These are phyloP conservation scores for Aureobasidium sp. DNA, from an alignment of 2,329 filamentous ascomycete genomes.

Conservation along the genomic window DNA sequence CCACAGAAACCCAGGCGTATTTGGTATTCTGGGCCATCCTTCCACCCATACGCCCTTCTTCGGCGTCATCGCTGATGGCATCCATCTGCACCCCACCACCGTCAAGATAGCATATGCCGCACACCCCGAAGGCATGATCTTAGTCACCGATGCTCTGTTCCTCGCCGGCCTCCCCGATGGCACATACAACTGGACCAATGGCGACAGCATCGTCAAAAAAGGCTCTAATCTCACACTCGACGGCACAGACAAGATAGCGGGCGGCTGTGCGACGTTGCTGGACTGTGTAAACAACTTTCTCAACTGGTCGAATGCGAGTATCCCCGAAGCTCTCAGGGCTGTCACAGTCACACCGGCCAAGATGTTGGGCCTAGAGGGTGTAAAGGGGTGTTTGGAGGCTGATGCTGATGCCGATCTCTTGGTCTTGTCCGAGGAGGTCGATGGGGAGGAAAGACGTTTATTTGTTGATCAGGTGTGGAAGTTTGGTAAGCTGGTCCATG, in stretches of 20 bases:
- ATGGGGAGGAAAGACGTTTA: slow-evolving; percentile 42
- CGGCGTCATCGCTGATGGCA: slow-evolving; percentile 83
- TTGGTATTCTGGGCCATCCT: slow-evolving; percentile 64
- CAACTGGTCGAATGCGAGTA: slow-evolving; percentile 61
- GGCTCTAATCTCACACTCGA: slow-evolving; percentile 68
- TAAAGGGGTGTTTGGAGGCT: slow-evolving; percentile 54
- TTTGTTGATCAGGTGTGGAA: slow-evolving; percentile 74
- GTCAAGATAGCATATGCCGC: slow-evolving; percentile 85
- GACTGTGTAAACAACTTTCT: slow-evolving; percentile 80
- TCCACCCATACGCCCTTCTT: slow-evolving; percentile 57
- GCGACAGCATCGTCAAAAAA: slow-evolving; percentile 59
- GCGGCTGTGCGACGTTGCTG: slow-evolving; percentile 51
- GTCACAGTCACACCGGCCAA: slow-evolving; percentile 71
- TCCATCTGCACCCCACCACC: slow-evolving; percentile 80
- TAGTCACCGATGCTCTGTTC: slow-evolving; percentile 91
- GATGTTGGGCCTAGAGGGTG: slow-evolving; percentile 61
- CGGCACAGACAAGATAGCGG: slow-evolving; percentile 71
- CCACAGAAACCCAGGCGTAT: slow-evolving; percentile 85
- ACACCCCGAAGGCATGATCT: slow-evolving; percentile 74
- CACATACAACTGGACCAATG: slow-evolving; percentile 78
- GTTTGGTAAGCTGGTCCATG: slow-evolving; percentile 55
- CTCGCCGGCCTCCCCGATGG: slow-evolving; percentile 79
- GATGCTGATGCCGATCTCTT: slow-evolving; percentile 53
- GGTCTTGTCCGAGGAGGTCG: slow-evolving; percentile 53
- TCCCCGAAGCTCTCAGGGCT: slow-evolving; percentile 62